A percentile compares a stretch with the other conserved stretches of the same genome.
Conservation (phyloP, 306 rosid species). For the Begonia masoniana region DNA sequence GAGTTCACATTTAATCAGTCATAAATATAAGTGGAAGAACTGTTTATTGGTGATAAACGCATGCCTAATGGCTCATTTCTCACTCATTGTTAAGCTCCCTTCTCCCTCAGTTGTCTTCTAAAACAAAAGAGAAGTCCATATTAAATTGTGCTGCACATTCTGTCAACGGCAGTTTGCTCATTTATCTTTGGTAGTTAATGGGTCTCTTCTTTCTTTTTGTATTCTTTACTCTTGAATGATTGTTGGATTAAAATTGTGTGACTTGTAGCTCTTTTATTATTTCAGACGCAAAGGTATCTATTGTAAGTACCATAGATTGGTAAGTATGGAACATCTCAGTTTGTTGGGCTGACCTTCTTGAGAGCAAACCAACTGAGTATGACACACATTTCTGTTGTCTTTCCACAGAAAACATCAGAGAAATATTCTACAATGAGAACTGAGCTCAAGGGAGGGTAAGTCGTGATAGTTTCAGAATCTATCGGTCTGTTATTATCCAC, state of each 20-base stretch:
- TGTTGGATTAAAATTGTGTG: constrained; percentile 4
- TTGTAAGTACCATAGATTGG: constrained; percentile 81
- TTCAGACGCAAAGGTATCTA: constrained; percentile 66
- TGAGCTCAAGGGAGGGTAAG: constrained; percentile 93
- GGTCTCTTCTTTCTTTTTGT: not conserved
- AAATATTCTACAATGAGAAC: constrained; percentile 57
- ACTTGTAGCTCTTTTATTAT: constrained; percentile 13
- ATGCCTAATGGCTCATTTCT: no score
- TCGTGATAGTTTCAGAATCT: constrained; percentile 11
- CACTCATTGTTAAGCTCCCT: constrained; percentile 1
- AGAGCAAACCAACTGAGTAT: not conserved
- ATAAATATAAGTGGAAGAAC: not conserved
- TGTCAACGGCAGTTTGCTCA: not conserved
- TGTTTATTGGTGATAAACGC: not conserved
- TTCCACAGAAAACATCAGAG: constrained; percentile 55
- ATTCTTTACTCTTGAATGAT: no score
- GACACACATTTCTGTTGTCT: constrained; percentile 7
- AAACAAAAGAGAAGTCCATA: no score
- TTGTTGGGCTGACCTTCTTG: constrained; percentile 9
- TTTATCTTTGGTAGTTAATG: not conserved
- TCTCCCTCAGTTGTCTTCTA: no score
- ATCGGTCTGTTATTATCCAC: not conserved
- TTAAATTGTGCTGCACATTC: no score
- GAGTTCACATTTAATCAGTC: not conserved
- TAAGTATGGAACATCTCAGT: constrained; percentile 22